Conservation (phyloP, 2,329 filamentous ascomycete genomes). For the Colletotrichum navitas region DNA sequence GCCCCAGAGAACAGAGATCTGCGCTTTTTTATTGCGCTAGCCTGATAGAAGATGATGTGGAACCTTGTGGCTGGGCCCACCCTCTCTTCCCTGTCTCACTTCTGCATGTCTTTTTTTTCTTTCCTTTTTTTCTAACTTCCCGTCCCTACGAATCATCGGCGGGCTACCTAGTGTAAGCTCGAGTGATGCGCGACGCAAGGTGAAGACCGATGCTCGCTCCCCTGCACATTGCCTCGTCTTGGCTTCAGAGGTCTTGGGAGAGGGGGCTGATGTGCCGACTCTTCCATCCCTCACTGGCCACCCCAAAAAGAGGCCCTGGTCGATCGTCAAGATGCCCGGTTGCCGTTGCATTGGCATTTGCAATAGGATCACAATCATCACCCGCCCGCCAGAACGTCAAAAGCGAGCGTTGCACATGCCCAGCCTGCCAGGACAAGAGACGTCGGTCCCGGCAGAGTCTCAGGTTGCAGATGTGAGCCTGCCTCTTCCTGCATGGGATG, state of each 20-base stretch:
- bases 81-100: not conserved
- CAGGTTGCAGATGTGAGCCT: conserved; percentile 16
- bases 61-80: conserved; percentile 12
- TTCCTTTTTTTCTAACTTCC: not conserved
- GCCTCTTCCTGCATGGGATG: conserved; percentile 2
- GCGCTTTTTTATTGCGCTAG: conserved; percentile 41
- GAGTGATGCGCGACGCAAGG: conserved; percentile 23
- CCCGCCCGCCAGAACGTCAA: not conserved
- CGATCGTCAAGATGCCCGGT: conserved; percentile 37
- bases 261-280: conserved; percentile 41
- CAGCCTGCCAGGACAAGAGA: conserved; percentile 3
- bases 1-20: conserved; percentile 42
- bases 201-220: conserved; percentile 34
- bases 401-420: conserved; percentile 10
- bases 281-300: conserved; percentile 36
- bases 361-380: conserved; percentile 17
- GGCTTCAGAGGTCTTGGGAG: conserved; percentile 33
- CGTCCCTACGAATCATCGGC: conserved; percentile 1
- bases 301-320: conserved; percentile 23
- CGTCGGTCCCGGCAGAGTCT: conserved; percentile 1
- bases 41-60: conserved; percentile 33
- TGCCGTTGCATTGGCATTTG: conserved; percentile 37
- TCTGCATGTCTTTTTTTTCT: not conserved
- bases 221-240: conserved; percentile 38
- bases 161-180: conserved; percentile 22